These are phyloP conservation scores for Boletus sp. DNA, from an alignment of 1,284 basidiomycete genomes.

Conservation along the genomic window DNA sequence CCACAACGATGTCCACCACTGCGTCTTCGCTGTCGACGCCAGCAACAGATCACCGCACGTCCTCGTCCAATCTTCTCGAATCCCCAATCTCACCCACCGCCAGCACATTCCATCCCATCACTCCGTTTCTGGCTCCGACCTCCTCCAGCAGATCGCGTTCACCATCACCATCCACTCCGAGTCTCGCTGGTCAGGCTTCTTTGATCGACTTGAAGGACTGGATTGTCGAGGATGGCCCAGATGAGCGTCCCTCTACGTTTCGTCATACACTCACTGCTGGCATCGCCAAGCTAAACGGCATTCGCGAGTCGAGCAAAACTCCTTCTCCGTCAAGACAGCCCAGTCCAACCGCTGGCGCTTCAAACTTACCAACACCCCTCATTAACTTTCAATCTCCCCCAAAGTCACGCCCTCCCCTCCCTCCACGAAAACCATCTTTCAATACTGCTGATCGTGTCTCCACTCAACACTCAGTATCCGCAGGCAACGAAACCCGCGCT, in stretches of 20 bases:
- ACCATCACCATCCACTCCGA: constrained; percentile 54
- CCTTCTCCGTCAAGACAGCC: constrained; percentile 22
- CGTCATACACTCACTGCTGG: constrained; percentile 17
- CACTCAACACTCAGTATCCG: constrained; percentile 31
- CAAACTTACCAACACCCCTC: constrained; percentile 40
- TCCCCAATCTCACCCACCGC: constrained; percentile 47
- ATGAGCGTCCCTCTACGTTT: constrained; percentile 25
- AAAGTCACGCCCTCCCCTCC: constrained; percentile 51
- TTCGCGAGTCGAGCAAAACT: constrained; percentile 25
- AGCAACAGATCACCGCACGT: neutral
- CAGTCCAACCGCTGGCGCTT: neutral
- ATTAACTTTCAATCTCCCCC: constrained; percentile 55
- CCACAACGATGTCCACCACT: constrained; percentile 6
- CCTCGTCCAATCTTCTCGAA: constrained; percentile 39
- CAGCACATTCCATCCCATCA: constrained; percentile 35
- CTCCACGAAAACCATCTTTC: constrained; percentile 62
- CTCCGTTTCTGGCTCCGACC: constrained; percentile 28
- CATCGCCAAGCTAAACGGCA: constrained; percentile 26
- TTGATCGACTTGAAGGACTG: constrained; percentile 73
- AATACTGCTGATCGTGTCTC: constrained; percentile 39
- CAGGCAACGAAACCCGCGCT: constrained; percentile 14
- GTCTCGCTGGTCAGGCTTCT: constrained; percentile 56
- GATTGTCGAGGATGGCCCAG: constrained; percentile 63
- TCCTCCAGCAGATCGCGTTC: constrained; percentile 44
- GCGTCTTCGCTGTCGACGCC: neutral